These are phyloP conservation scores for Forsythia suspensa DNA, from an alignment of 257 asterid genomes.

Conservation along the genomic window DNA sequence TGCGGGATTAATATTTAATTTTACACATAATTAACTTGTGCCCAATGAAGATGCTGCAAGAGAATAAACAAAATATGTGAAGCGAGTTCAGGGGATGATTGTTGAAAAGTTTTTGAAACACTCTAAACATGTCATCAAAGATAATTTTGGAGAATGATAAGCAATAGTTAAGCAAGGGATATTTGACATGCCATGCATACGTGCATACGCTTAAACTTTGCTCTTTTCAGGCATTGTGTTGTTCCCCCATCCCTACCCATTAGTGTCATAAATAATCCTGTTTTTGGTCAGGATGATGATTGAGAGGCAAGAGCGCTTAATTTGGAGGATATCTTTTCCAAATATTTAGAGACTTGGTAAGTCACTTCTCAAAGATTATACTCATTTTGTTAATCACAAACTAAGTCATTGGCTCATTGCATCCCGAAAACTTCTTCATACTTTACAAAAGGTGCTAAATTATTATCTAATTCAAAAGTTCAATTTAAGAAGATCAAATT, in stretches of 20 bases:
- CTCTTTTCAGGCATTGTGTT: too few species aligned
- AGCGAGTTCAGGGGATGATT: not conserved
- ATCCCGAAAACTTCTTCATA: not conserved
- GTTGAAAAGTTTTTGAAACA: too few species aligned
- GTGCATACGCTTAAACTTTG: too few species aligned
- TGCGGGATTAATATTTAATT: not conserved
- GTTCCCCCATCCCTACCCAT: too few species aligned
- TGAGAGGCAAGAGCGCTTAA: slow-evolving; percentile 63
- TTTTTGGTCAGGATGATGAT: slow-evolving; percentile 51
- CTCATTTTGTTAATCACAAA: not conserved
- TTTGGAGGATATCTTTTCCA: slow-evolving; percentile 60
- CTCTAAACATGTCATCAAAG: too few species aligned
- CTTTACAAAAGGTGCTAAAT: not conserved
- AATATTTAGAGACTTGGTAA: slow-evolving; percentile 58
- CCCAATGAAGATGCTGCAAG: not conserved
- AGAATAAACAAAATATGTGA: not conserved
- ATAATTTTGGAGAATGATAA: too few species aligned
- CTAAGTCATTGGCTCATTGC: not conserved
- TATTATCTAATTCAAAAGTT: too few species aligned
- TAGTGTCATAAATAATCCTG: slow-evolving; percentile 13
- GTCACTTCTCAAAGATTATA: not conserved
- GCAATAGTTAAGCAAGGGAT: too few species aligned
- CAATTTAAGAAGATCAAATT: too few species aligned
- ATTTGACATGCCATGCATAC: too few species aligned
- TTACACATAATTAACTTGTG: not conserved